Evolutionary conservation across 2,329 filamentous ascomycete species (phyloP).

Genomic region (Ceratocystis cacaofunesta): DNA sequence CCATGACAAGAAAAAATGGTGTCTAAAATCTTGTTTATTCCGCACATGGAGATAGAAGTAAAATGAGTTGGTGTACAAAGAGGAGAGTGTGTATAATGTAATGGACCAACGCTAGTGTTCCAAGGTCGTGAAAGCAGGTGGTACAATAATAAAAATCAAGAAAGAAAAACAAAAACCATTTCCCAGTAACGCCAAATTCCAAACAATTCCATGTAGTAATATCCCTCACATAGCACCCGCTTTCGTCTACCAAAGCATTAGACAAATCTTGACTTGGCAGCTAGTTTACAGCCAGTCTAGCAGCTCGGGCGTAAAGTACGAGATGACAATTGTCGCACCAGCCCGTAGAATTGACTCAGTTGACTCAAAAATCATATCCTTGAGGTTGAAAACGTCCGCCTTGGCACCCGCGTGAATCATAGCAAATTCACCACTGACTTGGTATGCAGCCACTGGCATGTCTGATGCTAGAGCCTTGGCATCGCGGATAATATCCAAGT

Average conservation of each 20-base stretch:
- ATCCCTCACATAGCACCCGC: not conserved
- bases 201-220: not conserved
- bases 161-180: not conserved
- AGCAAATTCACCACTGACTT: conserved; percentile 91
- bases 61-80: not conserved
- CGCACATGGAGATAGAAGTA: not conserved
- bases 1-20: not conserved
- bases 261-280: not conserved
- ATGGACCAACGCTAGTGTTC: conserved; percentile 9
- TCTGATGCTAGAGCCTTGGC: conserved; percentile 89
- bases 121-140: too few species aligned
- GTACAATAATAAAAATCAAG: conserved; percentile 1
- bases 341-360: conserved; percentile 87
- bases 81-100: not conserved
- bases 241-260: not conserved
- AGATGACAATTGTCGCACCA: conserved; percentile 83
- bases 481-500: conserved; percentile 93
- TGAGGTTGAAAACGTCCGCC: conserved; percentile 89
- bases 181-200: not conserved
- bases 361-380: conserved; percentile 86
- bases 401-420: conserved; percentile 96
- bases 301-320: conserved; percentile 81
- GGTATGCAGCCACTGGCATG: conserved; percentile 86
- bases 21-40: not conserved
- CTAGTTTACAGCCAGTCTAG: conserved; percentile 47